These are phyloP conservation scores for Drechmeria coniospora DNA, from an alignment of 2,329 filamentous ascomycete genomes.

Conservation along the genomic window DNA sequence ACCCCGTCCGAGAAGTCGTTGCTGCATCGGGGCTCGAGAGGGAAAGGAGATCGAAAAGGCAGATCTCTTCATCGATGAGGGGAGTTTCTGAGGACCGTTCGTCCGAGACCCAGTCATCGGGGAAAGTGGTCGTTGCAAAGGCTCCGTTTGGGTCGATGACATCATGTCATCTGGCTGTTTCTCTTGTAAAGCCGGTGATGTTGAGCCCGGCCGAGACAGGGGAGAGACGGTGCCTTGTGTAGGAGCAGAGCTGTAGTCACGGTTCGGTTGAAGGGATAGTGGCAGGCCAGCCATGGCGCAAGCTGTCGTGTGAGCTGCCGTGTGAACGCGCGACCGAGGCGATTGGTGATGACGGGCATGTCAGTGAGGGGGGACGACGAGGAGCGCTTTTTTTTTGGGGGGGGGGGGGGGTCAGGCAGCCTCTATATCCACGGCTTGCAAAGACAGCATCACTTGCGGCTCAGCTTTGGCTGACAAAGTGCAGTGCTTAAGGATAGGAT, in stretches of 20 bases:
- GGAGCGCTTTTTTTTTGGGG: too few species aligned
- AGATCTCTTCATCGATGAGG: not conserved
- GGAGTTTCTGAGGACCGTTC: not conserved
- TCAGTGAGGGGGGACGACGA: not conserved
- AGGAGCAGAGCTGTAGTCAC: too few species aligned
- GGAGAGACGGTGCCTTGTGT: too few species aligned
- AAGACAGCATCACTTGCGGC: not conserved
- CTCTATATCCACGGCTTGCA: not conserved
- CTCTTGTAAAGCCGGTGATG: too few species aligned
- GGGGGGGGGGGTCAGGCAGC: not conserved
- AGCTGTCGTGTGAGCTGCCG: too few species aligned
- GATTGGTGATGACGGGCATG: not conserved
- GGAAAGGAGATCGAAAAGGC: too few species aligned
- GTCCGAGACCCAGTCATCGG: not conserved
- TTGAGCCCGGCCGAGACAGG: too few species aligned
- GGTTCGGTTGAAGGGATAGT: too few species aligned
- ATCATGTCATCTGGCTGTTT: not conserved
- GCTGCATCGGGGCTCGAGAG: not conserved
- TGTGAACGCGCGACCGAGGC: too few species aligned
- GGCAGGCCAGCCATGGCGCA: too few species aligned
- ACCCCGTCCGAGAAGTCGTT: constrained; percentile 5
- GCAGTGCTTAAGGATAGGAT: not conserved
- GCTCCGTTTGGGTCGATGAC: not conserved
- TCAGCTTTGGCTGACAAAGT: not conserved
- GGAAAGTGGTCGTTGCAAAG: not conserved